phyloP scores from a whole-genome alignment of 2,329 filamentous ascomycete species.

The Talaromyces sp. region DNA sequence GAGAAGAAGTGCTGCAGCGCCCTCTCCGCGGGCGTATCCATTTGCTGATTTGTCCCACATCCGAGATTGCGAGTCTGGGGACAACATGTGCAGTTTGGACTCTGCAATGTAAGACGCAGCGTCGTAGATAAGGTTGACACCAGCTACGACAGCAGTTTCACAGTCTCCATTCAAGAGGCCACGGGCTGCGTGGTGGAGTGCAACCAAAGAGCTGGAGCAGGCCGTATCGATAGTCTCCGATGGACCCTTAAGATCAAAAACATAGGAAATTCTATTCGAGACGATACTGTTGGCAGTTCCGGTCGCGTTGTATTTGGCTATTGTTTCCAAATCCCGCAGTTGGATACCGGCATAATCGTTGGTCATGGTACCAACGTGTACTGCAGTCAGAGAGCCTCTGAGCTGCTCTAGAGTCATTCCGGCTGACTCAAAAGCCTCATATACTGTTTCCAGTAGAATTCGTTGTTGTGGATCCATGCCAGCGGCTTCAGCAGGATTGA shows the following conservation, averaged over 20 bases:
- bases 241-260: constrained; percentile 35
- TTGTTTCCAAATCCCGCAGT: constrained; percentile 11
- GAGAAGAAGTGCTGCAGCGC: constrained; percentile 40
- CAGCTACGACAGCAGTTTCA: constrained; percentile 18
- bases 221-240: constrained; percentile 43
- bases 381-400: constrained; percentile 19
- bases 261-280: constrained; percentile 36
- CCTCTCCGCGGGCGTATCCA: constrained; percentile 49
- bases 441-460: constrained; percentile 28
- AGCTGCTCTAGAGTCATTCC: constrained; percentile 16
- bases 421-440: constrained; percentile 28
- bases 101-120: constrained; percentile 26
- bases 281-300: constrained; percentile 32
- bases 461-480: constrained; percentile 14
- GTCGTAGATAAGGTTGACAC: constrained; percentile 21
- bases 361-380: constrained; percentile 21
- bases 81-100: constrained; percentile 41
- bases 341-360: constrained; percentile 19
- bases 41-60: constrained; percentile 44
- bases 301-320: constrained; percentile 15
- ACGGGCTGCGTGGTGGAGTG: constrained; percentile 29
- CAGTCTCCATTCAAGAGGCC: constrained; percentile 23
- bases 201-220: constrained; percentile 38
- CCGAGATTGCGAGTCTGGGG: constrained; percentile 47
- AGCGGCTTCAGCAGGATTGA: not conserved